Evolutionary conservation across 768 basidiomycete species (phyloP), one percentile per base, ranked within the genome.

Genomic region (Tylopilus balloui): DNA sequence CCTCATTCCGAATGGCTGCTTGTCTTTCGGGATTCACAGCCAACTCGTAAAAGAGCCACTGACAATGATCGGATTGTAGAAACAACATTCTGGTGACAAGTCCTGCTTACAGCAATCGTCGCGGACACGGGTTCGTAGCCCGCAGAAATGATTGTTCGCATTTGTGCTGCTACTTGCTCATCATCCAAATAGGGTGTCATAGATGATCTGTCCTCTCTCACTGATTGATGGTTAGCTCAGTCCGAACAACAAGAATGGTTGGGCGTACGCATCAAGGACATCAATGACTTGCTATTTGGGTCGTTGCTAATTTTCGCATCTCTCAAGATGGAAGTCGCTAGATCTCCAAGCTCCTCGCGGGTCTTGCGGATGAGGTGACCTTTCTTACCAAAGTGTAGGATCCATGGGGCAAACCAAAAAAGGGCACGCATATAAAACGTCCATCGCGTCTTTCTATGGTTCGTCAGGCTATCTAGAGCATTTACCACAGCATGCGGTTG

Each of bases 11-110:
- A 15, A 88, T 73, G 37, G 73, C 64, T 19, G 70, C 67, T 64
- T 88, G 86, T 32, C 80, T 57, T 21, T 72, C 62, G 0, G 73
- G 72, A 58, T 83, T 65, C 20, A 65, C 67, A 19, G 81, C 71
- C 23, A 88, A 72, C 55, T 83, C 79, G 53, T 84, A 85, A 11
- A 86, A 64, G 38, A 79, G 69, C 85, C 86, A 87, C 81, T 83
- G 50, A 13, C 45, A 21, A 49, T 21, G 32, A 19, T 52, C 14
- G 41, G 52, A 35, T 56, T 36, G 36, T 28, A 47, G 19, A 47
- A 17, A 46, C 36, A 39, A 43, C 27, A 13, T 35, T 40, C 28
- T 11, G 17, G 24, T 28, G 35, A 36, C 24, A 47, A 4, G 17
- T 28, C 20, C 10, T 24, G 31, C 67, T 55, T 52, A 71, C 70